Evolutionary conservation across 2,329 filamentous ascomycete species (phyloP), one percentile per base, ranked within the genome.

Genomic region (Colletotrichum sp.): DNA sequence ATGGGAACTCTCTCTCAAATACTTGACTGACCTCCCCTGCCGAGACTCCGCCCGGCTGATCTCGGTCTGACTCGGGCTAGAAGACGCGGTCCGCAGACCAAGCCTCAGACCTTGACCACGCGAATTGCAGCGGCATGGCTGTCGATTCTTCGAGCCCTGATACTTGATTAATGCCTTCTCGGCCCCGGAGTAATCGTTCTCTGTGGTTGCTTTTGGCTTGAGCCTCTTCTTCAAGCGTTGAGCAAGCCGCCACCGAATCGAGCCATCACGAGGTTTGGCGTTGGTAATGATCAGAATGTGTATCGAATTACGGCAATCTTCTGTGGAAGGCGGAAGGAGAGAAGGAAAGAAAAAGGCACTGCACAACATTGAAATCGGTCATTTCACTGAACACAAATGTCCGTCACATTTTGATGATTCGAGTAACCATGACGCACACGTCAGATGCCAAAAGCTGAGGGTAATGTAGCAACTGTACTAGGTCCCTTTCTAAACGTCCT

Each of bases 401-500:
- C 48, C 18, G 18, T 55, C n/a, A n/a, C 24, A 7, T 0, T 55
- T 55, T 34, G 32, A 34, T 55, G 21, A 24, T 5, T 55, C 8
- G 12, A n/a, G 9, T 21, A 55, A 55, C n/a, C 48, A 55, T 55
- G 34, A 15, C 34, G 13, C 15, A 36, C 34, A 36, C 34, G 6
- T 36, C 34, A 36, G 7, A 36, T 15, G 34, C 34, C 34, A 36
- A 36, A 36, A 15, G 13, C 13, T 6, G 34, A 55, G 48, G 48
- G 21, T n/a, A 55, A 0, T 55, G 48, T 24, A n/a, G n/a, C 5
- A n/a, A 55, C 48, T 55, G 24, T 55, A 36, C 13, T 15, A 36
- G 0, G 3, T 36, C 1, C 13, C 15, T 36, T 6, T 6, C 34
- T 24, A 2, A 55, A 55, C 13, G 15, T 24, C n/a, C n/a, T n/a